phyloP scores from a whole-genome alignment of 345 rosid species.

The Raphanus raphanistrum region DNA sequence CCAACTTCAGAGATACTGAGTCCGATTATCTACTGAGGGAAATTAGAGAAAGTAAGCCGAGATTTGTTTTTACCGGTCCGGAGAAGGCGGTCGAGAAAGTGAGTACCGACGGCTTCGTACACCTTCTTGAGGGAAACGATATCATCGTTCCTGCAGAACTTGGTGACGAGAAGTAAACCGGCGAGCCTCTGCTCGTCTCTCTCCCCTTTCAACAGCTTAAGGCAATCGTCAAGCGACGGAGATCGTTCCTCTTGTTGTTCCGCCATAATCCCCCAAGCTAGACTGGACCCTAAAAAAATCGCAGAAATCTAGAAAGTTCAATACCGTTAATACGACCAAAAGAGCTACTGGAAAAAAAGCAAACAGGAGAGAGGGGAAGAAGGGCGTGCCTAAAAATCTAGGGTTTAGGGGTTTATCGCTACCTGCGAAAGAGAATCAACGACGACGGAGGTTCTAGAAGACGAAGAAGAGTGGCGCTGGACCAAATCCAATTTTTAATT shows the following conservation, averaged over 20 bases:
- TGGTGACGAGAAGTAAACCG: slow-evolving; percentile 80
- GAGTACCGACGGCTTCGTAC: slow-evolving; percentile 65
- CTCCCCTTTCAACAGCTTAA: slow-evolving; percentile 74
- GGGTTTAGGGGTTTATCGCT: slow-evolving; percentile 23
- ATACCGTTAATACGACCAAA: neutral
- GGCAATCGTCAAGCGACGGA: slow-evolving; percentile 70
- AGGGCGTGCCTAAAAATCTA: neutral
- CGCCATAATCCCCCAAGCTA: slow-evolving; percentile 32
- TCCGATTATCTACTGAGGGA: neutral
- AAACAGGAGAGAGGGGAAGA: neutral
- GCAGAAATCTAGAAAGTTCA: neutral
- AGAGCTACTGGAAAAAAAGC: neutral
- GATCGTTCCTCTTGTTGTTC: slow-evolving; percentile 38
- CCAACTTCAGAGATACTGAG: neutral
- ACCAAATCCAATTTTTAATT: neutral
- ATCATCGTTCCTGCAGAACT: slow-evolving; percentile 67
- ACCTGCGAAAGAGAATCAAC: slow-evolving; percentile 21
- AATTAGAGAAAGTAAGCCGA: neutral
- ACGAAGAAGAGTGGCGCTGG: slow-evolving; percentile 4
- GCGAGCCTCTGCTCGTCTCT: slow-evolving; percentile 95
- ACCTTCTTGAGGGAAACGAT: slow-evolving; percentile 51
- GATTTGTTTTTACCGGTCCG: slow-evolving; percentile 56
- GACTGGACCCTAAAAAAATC: neutral
- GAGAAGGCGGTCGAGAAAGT: slow-evolving; percentile 73
- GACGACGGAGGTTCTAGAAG: slow-evolving; percentile 17